Evolutionary conservation across 768 basidiomycete species (phyloP).

Genomic region (Suillus americanus): DNA sequence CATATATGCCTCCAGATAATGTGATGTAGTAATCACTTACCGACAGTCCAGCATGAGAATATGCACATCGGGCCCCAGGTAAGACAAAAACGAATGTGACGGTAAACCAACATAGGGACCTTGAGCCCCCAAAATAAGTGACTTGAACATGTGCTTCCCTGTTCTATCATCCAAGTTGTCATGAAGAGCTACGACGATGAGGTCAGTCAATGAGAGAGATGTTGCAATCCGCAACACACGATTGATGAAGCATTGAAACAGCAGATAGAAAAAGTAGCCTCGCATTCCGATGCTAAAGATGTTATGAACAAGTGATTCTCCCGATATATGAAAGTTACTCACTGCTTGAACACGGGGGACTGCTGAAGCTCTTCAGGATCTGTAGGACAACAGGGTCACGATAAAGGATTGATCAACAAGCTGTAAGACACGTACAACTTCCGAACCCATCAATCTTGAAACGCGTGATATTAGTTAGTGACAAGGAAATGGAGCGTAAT

Average conservation of each 20-base stretch:
- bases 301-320: background rate
- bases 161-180: conserved; percentile 71
- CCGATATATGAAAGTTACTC: conserved; percentile 13
- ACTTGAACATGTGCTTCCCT: conserved; percentile 64
- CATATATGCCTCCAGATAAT: background rate
- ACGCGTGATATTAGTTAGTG: conserved; percentile 1
- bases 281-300: conserved; percentile 68
- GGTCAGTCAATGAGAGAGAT: conserved; percentile 6
- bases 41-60: conserved; percentile 83
- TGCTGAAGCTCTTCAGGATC: conserved; percentile 81
- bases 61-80: conserved; percentile 74
- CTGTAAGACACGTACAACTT: conserved; percentile 56
- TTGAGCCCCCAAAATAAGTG: conserved; percentile 67
- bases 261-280: conserved; percentile 89
- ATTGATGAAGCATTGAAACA: conserved; percentile 93
- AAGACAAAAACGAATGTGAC: conserved; percentile 80
- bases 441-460: conserved; percentile 78
- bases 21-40: conserved; percentile 36
- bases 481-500: background rate
- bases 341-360: conserved; percentile 74
- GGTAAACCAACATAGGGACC: conserved; percentile 81
- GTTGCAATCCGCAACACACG: conserved; percentile 40
- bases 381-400: conserved; percentile 23
- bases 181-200: conserved; percentile 27
- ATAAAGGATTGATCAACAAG: background rate